Conservation (phyloP, 306 rosid genomes). For the Herpetospermum pedunculosum region DNA sequence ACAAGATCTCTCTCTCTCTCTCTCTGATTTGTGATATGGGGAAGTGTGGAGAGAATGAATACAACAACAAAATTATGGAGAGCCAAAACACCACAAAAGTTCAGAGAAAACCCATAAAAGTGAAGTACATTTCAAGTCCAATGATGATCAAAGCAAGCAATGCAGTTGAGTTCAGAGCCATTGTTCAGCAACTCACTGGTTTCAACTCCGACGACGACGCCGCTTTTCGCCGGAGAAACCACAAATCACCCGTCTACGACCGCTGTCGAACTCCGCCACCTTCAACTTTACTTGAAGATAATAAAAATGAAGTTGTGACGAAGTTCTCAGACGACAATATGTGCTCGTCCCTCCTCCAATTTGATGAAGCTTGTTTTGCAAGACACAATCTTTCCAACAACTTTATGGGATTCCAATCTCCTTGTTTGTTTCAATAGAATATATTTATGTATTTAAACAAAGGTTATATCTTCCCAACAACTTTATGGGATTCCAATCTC, state of each 20-base stretch:
- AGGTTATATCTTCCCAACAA: too few species aligned
- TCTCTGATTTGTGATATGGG: too few species aligned
- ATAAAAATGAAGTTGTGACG: not conserved
- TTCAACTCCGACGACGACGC: constrained; percentile 4
- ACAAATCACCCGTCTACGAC: too few species aligned
- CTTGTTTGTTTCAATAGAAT: not conserved
- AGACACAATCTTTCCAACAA: not conserved
- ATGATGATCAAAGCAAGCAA: constrained; percentile 31
- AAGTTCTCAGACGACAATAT: not conserved
- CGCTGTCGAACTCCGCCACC: not conserved
- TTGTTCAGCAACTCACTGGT: constrained; percentile 43
- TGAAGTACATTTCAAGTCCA: constrained; percentile 44
- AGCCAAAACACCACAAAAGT: constrained; percentile 9
- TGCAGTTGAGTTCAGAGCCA: constrained; percentile 35
- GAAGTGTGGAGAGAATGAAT: not conserved
- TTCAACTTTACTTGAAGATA: not conserved
- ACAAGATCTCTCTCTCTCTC: not conserved
- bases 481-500: too few species aligned
- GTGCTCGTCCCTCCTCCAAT: not conserved
- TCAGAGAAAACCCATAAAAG: constrained; percentile 21
- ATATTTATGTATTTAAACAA: too few species aligned
- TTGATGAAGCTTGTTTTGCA: not conserved
- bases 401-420: not conserved
- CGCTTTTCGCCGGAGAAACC: not conserved
- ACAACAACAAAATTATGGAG: not conserved